Conservation (phyloP, 139 green algal genomes). For the Chlamydomonas sphaeroides region DNA sequence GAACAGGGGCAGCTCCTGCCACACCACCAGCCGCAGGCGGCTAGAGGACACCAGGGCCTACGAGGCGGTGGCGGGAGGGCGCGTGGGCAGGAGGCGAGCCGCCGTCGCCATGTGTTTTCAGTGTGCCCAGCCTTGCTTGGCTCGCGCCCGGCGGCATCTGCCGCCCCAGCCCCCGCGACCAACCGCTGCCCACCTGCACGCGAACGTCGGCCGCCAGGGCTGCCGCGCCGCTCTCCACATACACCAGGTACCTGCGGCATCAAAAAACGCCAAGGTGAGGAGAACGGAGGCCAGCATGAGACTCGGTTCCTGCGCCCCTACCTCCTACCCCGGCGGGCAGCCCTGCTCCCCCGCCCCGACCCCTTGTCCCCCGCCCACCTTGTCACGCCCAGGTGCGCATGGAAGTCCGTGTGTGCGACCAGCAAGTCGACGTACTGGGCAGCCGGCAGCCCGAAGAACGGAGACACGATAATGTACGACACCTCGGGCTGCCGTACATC, state of each 20-base stretch:
- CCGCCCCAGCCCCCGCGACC: too few species aligned
- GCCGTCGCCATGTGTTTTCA: too few species aligned
- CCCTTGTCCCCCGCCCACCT: too few species aligned
- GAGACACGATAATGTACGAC: not conserved
- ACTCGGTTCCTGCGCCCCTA: too few species aligned
- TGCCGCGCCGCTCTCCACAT: not conserved
- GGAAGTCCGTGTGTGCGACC: not conserved
- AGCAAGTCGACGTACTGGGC: not conserved
- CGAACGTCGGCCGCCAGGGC: not conserved
- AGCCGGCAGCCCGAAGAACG: not conserved
- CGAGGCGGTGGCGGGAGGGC: too few species aligned
- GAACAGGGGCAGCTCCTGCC: not conserved
- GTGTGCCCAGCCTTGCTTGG: too few species aligned
- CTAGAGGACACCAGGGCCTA: not conserved
- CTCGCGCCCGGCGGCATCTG: too few species aligned
- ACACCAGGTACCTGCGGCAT: not conserved
- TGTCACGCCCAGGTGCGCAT: not conserved
- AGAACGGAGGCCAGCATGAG: too few species aligned
- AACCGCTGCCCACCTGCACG: not conserved
- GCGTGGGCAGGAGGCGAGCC: not conserved
- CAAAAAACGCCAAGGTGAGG: too few species aligned
- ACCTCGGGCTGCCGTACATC: too few species aligned
- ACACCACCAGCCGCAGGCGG: not conserved
- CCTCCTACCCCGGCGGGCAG: too few species aligned
- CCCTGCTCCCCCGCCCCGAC: too few species aligned